These are phyloP conservation scores for Viola odorata DNA, from an alignment of 345 rosid genomes.

Conservation along the genomic window DNA sequence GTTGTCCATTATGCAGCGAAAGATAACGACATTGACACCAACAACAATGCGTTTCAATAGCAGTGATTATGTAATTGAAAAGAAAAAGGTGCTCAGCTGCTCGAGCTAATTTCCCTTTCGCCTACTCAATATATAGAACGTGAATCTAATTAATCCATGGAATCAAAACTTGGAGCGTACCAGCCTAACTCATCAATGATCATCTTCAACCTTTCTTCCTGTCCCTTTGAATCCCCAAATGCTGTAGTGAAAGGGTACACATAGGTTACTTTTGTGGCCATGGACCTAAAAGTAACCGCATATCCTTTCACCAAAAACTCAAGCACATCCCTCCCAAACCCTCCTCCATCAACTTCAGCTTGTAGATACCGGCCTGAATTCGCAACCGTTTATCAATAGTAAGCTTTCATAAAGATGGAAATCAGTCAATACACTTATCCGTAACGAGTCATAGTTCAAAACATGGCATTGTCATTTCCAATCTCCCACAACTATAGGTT, in stretches of 20 bases:
- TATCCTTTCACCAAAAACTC: slow-evolving; percentile 81
- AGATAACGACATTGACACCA: no score
- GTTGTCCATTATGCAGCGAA: no score
- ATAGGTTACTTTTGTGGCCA: slow-evolving; percentile 80
- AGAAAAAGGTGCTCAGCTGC: no score
- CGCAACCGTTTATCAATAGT: neutral
- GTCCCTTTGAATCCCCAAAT: slow-evolving; percentile 81
- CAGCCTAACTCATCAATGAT: slow-evolving; percentile 62
- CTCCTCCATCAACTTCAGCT: slow-evolving; percentile 76
- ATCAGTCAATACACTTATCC: neutral
- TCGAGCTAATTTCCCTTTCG: no score
- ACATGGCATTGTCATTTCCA: no score
- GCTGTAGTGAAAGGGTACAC: slow-evolving; percentile 92
- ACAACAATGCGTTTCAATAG: no score
- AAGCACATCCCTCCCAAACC: slow-evolving; percentile 57
- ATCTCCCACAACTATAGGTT: no score
- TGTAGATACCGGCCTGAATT: slow-evolving; percentile 60
- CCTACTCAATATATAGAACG: no score
- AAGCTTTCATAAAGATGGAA: neutral
- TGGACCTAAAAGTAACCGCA: slow-evolving; percentile 62
- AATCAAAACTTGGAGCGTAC: slow-evolving; percentile 75
- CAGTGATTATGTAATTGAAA: no score
- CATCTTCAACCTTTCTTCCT: slow-evolving; percentile 69
- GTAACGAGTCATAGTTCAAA: no score
- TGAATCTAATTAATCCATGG: slow-evolving; percentile 49